These are phyloP conservation scores for Sphagnum fallax DNA, from an alignment of 228 moss, liverwort and hornwort genomes.

Conservation along the genomic window DNA sequence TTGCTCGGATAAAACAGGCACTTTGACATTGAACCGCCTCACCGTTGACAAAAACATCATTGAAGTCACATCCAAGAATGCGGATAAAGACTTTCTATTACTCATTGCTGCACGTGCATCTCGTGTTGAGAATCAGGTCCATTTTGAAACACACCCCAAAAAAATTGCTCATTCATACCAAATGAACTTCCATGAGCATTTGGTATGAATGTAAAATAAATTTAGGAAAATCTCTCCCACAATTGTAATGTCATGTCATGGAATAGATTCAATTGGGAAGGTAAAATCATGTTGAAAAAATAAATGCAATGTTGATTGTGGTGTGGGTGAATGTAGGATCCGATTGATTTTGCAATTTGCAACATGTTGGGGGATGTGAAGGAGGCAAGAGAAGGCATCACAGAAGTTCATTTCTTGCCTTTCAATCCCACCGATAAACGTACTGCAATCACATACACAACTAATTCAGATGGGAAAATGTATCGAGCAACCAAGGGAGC, in stretches of 20 bases:
- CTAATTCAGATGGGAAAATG: constrained; percentile 40
- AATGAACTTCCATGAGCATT: neutral
- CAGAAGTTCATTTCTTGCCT: constrained; percentile 57
- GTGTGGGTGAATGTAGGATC: constrained; percentile 24
- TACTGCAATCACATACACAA: constrained; percentile 58
- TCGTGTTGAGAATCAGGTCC: constrained; percentile 58
- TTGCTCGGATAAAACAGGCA: constrained; percentile 67
- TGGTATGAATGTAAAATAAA: neutral
- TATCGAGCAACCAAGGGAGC: constrained; percentile 69
- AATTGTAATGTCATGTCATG: no score
- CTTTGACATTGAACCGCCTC: constrained; percentile 51
- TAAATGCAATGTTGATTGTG: no score
- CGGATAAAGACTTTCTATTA: constrained; percentile 40
- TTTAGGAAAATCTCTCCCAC: no score
- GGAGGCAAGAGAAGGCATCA: constrained; percentile 49
- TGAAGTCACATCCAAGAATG: constrained; percentile 42
- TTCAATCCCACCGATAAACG: constrained; percentile 63
- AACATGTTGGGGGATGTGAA: constrained; percentile 43
- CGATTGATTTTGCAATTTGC: constrained; percentile 69
- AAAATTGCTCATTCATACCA: neutral
- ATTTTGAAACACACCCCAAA: neutral
- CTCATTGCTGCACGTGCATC: constrained; percentile 56
- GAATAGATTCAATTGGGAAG: no score
- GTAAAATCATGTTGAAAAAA: no score
- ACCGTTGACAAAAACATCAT: constrained; percentile 55